These are phyloP conservation scores for Hansenula lynferdii DNA, from an alignment of 1,139 yeast species.

Conservation along the genomic window DNA sequence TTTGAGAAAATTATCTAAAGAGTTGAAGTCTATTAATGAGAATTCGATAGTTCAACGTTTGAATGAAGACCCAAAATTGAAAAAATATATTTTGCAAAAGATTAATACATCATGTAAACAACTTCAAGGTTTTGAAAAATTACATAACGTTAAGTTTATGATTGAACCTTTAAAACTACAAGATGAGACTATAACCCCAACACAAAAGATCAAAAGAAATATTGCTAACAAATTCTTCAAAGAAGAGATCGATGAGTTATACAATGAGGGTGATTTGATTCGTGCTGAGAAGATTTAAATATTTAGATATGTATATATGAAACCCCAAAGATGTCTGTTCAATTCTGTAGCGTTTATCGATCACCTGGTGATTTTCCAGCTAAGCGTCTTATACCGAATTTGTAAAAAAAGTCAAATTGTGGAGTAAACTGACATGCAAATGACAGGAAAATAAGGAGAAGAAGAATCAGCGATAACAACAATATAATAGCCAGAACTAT, in stretches of 20 bases:
- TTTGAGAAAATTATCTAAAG: slow-evolving; percentile 20
- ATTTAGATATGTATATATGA: no score
- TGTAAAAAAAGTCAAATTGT: no score
- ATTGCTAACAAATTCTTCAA: slow-evolving; percentile 50
- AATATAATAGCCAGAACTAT: no score
- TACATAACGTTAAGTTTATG: slow-evolving; percentile 55
- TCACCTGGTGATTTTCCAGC: no score
- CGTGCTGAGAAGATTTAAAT: neutral
- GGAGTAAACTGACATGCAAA: no score
- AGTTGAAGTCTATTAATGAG: slow-evolving; percentile 4
- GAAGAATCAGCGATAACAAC: no score
- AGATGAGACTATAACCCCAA: slow-evolving; percentile 70
- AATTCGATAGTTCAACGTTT: no score
- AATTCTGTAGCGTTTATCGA: no score
- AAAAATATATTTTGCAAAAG: slow-evolving; percentile 19
- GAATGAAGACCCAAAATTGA: slow-evolving; percentile 16
- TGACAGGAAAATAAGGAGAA: no score
- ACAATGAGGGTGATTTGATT: slow-evolving; percentile 45
- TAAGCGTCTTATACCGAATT: no score
- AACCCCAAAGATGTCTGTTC: no score
- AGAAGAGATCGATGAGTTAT: slow-evolving; percentile 44
- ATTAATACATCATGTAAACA: slow-evolving; percentile 25
- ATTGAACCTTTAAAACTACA: slow-evolving; percentile 65
- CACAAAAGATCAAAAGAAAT: slow-evolving; percentile 66
- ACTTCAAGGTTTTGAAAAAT: slow-evolving; percentile 50